phyloP scores from a whole-genome alignment of 257 asterid genomes.

The Oldenlandia corymbosa region DNA sequence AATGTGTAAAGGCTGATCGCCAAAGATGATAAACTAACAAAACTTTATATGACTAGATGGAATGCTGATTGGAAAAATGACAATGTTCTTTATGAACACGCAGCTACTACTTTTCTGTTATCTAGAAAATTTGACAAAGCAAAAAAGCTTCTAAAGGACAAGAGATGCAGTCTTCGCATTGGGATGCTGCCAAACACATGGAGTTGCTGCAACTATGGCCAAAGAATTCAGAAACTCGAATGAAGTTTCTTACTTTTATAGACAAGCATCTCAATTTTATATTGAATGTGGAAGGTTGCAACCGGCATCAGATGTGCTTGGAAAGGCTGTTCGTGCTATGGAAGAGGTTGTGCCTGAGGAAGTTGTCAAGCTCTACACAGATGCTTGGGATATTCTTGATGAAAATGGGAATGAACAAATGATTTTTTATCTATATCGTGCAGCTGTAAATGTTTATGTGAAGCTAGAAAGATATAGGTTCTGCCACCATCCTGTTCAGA shows the following conservation, averaged over 20 bases:
- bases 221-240: slow-evolving; percentile 77
- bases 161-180: slow-evolving; percentile 92
- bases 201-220: slow-evolving; percentile 83
- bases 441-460: slow-evolving; percentile 68
- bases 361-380: slow-evolving; percentile 76
- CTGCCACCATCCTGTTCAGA: slow-evolving; percentile 65
- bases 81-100: slow-evolving; percentile 83
- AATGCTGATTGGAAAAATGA: slow-evolving; percentile 92
- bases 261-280: slow-evolving; percentile 80
- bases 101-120: slow-evolving; percentile 76
- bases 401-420: slow-evolving; percentile 96
- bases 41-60: slow-evolving; percentile 90
- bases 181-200: slow-evolving; percentile 99
- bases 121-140: slow-evolving; percentile 70
- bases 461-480: slow-evolving; percentile 87
- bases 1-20: slow-evolving; percentile 77
- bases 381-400: slow-evolving; percentile 78
- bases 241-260: slow-evolving; percentile 81
- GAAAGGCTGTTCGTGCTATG: slow-evolving; percentile 93
- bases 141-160: slow-evolving; percentile 95
- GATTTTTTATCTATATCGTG: slow-evolving; percentile 93
- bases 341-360: slow-evolving; percentile 79
- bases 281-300: slow-evolving; percentile 88
- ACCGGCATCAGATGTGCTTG: slow-evolving; percentile 97
- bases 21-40: slow-evolving; percentile 91